Conservation (phyloP, 768 basidiomycete species). For the Russula virescens region DNA sequence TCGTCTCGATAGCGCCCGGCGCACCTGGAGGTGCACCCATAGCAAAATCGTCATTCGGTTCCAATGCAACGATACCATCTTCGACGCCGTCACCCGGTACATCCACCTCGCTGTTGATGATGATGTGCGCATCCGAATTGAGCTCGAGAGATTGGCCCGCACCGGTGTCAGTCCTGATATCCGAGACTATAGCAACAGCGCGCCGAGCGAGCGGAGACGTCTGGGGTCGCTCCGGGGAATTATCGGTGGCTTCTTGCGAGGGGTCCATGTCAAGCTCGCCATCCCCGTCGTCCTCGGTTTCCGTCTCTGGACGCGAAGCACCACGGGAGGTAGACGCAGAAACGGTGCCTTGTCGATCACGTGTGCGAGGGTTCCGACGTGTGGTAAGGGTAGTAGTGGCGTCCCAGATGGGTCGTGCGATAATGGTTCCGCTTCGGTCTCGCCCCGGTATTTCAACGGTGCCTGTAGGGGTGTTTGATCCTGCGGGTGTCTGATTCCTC, state of each 20-base stretch:
- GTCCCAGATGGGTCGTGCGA: conserved; percentile 62
- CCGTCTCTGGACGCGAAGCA: conserved; percentile 62
- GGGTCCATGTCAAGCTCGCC: conserved; percentile 46
- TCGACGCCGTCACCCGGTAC: conserved; percentile 52
- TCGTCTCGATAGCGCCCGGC: conserved; percentile 63
- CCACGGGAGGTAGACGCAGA: conserved; percentile 29
- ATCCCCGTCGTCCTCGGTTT: conserved; percentile 76
- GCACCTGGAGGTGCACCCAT: conserved; percentile 90
- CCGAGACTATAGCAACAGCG: conserved; percentile 45
- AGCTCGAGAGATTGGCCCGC: conserved; percentile 36
- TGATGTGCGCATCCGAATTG: conserved; percentile 46
- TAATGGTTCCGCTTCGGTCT: conserved; percentile 71
- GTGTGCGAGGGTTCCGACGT: conserved; percentile 31
- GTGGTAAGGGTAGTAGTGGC: conserved; percentile 24
- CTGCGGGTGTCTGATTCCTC: conserved; percentile 51
- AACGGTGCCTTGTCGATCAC: conserved; percentile 23
- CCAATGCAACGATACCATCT: conserved; percentile 69
- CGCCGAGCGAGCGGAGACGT: conserved; percentile 35
- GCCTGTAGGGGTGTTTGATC: conserved; percentile 54
- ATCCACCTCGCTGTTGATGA: conserved; percentile 44
- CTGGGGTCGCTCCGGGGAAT: conserved; percentile 24
- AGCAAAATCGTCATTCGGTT: conserved; percentile 82
- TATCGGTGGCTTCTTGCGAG: conserved; percentile 28
- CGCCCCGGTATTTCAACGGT: conserved; percentile 55
- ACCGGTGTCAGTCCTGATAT: conserved; percentile 29